Evolutionary conservation across 1,284 basidiomycete genomes (phyloP).

Genomic region (Volvariella volvacea): DNA sequence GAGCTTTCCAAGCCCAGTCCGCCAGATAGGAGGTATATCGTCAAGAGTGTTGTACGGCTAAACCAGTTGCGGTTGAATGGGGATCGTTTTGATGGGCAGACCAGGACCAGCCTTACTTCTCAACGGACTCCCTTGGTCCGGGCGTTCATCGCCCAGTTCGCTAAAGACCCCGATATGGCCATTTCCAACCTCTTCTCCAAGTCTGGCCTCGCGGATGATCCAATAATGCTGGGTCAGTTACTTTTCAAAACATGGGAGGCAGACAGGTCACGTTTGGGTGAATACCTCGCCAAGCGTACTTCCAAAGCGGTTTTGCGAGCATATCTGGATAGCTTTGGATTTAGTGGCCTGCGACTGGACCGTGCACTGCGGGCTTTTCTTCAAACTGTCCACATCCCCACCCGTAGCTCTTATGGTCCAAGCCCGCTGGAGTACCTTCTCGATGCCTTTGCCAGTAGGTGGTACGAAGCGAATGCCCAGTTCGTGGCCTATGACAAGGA

Average conservation of each 20-base stretch:
- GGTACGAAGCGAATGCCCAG: constrained; percentile 84
- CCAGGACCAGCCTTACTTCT: constrained; percentile 32
- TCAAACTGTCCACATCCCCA: constrained; percentile 71
- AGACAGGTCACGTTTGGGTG: constrained; percentile 78
- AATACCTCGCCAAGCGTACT: constrained; percentile 69
- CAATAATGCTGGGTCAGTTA: constrained; percentile 66
- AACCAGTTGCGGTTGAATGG: constrained; percentile 63
- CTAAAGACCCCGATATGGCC: constrained; percentile 66
- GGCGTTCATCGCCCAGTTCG: constrained; percentile 70
- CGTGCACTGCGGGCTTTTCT: constrained; percentile 86
- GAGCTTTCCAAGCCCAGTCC: constrained; percentile 58
- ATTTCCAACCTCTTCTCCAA: constrained; percentile 59
- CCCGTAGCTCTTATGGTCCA: constrained; percentile 36
- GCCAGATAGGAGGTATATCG: constrained; percentile 77
- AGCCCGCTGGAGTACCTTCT: constrained; percentile 59
- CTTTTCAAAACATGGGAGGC: constrained; percentile 84
- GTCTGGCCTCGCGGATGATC: constrained; percentile 51
- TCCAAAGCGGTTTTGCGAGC: constrained; percentile 73
- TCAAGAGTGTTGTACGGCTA: constrained; percentile 83
- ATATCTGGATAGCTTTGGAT: constrained; percentile 85
- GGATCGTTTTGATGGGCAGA: constrained; percentile 53
- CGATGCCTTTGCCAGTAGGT: constrained; percentile 83
- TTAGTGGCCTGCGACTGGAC: constrained; percentile 80
- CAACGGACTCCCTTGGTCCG: constrained; percentile 56
- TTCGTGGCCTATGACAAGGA: constrained; percentile 76